Evolutionary conservation across 2,329 filamentous ascomycete genomes (phyloP).

Genomic region (Cadophora gregata): DNA sequence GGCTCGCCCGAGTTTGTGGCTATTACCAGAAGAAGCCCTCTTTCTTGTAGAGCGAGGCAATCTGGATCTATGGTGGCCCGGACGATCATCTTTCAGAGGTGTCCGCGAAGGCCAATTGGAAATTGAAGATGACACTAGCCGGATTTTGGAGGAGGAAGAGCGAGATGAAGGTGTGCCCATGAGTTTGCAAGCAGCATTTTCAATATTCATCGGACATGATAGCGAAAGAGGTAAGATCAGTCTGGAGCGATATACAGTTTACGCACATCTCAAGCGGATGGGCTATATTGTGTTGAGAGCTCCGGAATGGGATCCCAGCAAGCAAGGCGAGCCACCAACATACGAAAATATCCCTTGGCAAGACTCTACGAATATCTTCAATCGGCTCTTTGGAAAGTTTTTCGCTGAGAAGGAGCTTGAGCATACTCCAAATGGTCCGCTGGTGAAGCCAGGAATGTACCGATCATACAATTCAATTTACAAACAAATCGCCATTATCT

Average conservation of each 20-base stretch:
- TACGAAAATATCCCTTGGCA: constrained; percentile 18
- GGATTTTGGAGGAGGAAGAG: constrained; percentile 44
- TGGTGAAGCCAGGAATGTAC: constrained; percentile 68
- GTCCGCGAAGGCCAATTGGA: constrained; percentile 32
- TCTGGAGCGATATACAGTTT: constrained; percentile 87
- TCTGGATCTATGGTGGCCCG: constrained; percentile 86
- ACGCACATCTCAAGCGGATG: constrained; percentile 78
- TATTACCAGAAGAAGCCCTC: constrained; percentile 89
- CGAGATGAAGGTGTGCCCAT: constrained; percentile 76
- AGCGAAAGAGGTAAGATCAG: constrained; percentile 63
- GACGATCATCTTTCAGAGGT: constrained; percentile 55
- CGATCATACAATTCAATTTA: constrained; percentile 76
- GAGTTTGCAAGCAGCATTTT: constrained; percentile 89
- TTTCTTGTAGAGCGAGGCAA: constrained; percentile 88
- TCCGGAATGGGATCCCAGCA: constrained; percentile 53
- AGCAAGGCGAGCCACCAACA: constrained; percentile 29
- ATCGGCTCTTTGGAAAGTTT: constrained; percentile 41
- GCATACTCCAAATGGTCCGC: constrained; percentile 54
- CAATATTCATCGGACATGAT: constrained; percentile 78
- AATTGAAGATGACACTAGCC: constrained; percentile 47
- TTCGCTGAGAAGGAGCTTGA: constrained; percentile 37
- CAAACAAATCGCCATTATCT: constrained; percentile 74
- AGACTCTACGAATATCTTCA: constrained; percentile 38
- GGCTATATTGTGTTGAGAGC: constrained; percentile 85
- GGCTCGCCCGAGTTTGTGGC: constrained; percentile 72